Base-by-base conservation (phyloP, 352 stramenopile genomes). In the Pythium sukuiense region DNA sequence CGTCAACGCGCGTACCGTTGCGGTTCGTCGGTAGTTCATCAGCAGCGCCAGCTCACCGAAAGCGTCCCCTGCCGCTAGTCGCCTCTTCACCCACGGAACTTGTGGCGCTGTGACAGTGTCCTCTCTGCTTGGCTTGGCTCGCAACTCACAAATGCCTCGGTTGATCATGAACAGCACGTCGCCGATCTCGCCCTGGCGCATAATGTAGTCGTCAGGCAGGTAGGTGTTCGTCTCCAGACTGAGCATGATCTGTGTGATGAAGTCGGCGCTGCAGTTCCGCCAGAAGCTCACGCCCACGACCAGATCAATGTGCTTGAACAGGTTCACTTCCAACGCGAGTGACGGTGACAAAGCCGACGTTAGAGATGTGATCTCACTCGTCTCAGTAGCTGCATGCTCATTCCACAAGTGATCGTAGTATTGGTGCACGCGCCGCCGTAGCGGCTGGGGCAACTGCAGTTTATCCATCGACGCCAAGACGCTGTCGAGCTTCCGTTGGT, bases 401-500 rank as follows among this genome's bases (percentile, higher is more conserved):
- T 54, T 20, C 70, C 70, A 80, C 29, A 83, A 56, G 58, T 78
- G 72, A 26, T 67, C 72, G 63, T 77, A 80, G 55, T 80, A 83
- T 6, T 76, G 53, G 27, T 76, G 67, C 24, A 83, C 73, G 24
- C 72, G 68, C 7, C 66, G 46, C 18, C 63, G 70, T 13, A 83
- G 33, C 12, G 55, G 32, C 0, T 32, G 30, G 0, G 73, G 75
- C 20, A 83, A 32, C 11, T 70, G 61, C 27, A 74, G 45, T 41
- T 76, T 67, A 18, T 67, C 33, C 72, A 83, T 80, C 11, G 55
- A 61, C 16, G 72, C 70, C 26, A 75, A 63, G 8, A 79, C 62
- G 18, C 63, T 43, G 2, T 59, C 62, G 37, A 82, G 72, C 43
- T 77, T 74, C 13, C 49, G 41, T 7, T 73, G 64, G 58, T 76